Base-by-base conservation (phyloP, 169 alveolate species). In the Fabrea salina region DNA sequence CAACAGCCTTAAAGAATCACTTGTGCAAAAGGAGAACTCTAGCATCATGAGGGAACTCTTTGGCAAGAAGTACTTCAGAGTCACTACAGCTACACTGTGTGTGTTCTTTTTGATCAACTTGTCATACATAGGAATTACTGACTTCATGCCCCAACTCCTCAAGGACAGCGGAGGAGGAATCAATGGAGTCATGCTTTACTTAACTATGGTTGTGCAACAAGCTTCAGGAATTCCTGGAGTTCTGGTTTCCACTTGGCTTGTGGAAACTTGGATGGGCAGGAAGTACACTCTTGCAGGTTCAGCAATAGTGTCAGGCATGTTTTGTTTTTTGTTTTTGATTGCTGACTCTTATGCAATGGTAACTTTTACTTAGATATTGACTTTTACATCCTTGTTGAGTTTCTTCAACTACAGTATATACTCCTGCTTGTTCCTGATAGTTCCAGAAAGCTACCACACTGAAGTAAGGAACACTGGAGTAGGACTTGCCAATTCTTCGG, bases 221-320 rank as follows among this genome's bases (percentile, higher is more conserved):
- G 1, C n/a, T 0, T 68, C 37, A 16, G 78, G 66, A 40, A 40
- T 68, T 0, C 78, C 78, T 19, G 78, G 78, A 16, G 11, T 43
- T n/a, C 7, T 68, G 8, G 44, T 68, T 37, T 40, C 78, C 8
- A 25, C 78, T n/a, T 68, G 44, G n/a, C 19, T 68, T 2, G 78
- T 68, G 8, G 44, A 68, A 27, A 35, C 39, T 68, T 16, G 66
- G 27, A 1, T 61, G 25, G 75, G 75, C 27, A 61, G 75, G 11
- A 25, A 35, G 54, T 33, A 33, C 2, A 61, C 75, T 7, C 27
- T 33, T 37, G 1, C 19, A 2, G 5, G 35, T 19, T 19, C 25
- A n/a, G 30, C 22, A 32, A 19, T 70, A 27, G 25, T 19, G 35
- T 22, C 44, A n/a, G 67, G 59, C 19, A 16, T 64, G 6, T 64